Evolutionary conservation across 2,329 filamentous ascomycete genomes (phyloP).

Genomic region (Periconia macrospinosa): DNA sequence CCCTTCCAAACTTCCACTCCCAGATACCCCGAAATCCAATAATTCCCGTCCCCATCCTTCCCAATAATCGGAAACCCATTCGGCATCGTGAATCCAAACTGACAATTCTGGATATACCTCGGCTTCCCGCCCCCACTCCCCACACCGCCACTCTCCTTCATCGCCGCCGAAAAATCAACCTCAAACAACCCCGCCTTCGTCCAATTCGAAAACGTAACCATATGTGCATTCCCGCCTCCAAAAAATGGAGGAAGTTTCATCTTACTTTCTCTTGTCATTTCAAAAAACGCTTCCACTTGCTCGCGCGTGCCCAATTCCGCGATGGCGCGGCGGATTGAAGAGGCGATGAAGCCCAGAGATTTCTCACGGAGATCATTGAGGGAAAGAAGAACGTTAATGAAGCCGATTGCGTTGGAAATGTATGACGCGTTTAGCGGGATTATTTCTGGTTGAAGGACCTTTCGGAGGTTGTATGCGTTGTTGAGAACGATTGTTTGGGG

Average conservation of each 20-base stretch:
- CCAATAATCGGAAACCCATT: slow-evolving; percentile 8
- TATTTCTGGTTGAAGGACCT: neutral
- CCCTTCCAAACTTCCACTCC: neutral
- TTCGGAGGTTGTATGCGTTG: slow-evolving; percentile 1
- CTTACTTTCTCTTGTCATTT: neutral
- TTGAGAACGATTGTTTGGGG: slow-evolving; percentile 2
- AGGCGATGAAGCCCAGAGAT: neutral
- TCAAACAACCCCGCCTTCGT: slow-evolving; percentile 4
- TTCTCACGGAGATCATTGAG: slow-evolving; percentile 1
- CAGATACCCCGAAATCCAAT: slow-evolving; percentile 7
- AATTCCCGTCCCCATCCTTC: slow-evolving; percentile 5
- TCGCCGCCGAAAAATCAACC: slow-evolving; percentile 3
- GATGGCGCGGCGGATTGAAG: slow-evolving; percentile 1
- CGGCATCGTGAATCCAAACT: neutral
- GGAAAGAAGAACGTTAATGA: slow-evolving; percentile 3
- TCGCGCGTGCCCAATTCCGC: neutral
- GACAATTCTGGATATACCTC: slow-evolving; percentile 7
- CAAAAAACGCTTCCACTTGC: slow-evolving; percentile 3
- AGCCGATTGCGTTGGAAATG: slow-evolving; percentile 6
- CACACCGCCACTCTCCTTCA: neutral
- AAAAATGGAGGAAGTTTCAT: slow-evolving; percentile 4
- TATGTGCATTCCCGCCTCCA: slow-evolving; percentile 4
- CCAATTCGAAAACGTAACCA: slow-evolving; percentile 6
- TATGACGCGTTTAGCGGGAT: slow-evolving; percentile 1
- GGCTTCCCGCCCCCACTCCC: neutral